Evolutionary conservation across 2,329 filamentous ascomycete species (phyloP), one percentile per base, ranked within the genome.

Genomic region (Nemania bipapillata): DNA sequence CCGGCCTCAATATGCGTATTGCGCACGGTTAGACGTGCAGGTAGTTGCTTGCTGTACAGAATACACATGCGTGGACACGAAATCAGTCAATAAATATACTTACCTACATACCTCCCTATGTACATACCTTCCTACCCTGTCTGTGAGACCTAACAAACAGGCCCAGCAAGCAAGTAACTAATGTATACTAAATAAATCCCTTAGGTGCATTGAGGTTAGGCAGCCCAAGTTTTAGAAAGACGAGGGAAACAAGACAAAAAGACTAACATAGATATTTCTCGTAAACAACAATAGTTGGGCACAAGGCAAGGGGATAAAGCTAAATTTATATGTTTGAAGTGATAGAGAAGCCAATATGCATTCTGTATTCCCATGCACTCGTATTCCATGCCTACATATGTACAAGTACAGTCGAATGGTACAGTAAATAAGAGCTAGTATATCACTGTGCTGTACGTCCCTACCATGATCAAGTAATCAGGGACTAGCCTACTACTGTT

Each of bases 221-320:
- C 30, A 32, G 30, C n/a, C 49, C 26, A 59, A 59, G 63, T 66
- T 66, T 63, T 63, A 63, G 54, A 35, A 42, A 59, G 49, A 59
- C 47, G 59, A 59, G 66, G 61, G 57, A 57, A 20, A 50, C 26
- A 55, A 54, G 26, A 49, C 40, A 45, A 8, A 45, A 45, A 45
- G 5, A 5, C 37, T 17, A 40, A 45, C 40, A 20, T n/a, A 20
- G 17, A 28, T 24, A 56, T 40, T 4, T 56, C 40, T 56, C 30
- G 53, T 17, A 56, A 56, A 56, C 32, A 37, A 26, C 8, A 40
- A 40, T 15, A 11, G 32, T 22, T 15, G 47, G 47, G 47, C 47
- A 4, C 32, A n/a, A 32, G 12, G 61, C 17, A 63, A 58, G 62
- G 66, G 47, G 52, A 24, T 32, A 22, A 17, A 42, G 20, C 32